These are phyloP conservation scores for Passiflora organensis DNA, from an alignment of 345 rosid species.

Conservation along the genomic window DNA sequence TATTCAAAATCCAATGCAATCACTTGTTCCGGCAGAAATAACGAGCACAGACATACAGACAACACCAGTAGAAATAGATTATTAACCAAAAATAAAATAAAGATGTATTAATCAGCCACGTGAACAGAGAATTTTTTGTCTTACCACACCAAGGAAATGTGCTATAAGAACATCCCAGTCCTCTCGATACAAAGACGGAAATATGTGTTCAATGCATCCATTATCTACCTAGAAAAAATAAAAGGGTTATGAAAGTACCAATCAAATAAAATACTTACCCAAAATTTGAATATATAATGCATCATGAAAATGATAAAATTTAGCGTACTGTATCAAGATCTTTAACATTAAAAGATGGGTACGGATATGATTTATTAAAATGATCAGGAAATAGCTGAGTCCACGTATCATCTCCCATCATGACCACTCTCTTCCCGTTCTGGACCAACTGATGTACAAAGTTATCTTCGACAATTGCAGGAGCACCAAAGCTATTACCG, in stretches of 20 bases:
- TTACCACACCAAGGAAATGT: conserved; percentile 96
- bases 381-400: conserved; percentile 83
- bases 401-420: conserved; percentile 99
- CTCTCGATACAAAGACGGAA: conserved; percentile 63
- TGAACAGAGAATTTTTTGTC: no score
- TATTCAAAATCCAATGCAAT: no score
- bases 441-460: conserved; percentile 65
- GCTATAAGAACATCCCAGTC: conserved; percentile 97
- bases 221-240: conserved; percentile 60
- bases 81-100: no score
- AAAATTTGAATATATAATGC: no score
- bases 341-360: conserved; percentile 90
- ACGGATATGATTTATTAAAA: conserved; percentile 76
- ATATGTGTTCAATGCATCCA: conserved; percentile 78
- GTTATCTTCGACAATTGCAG: conserved; percentile 87
- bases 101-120: no score
- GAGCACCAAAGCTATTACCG: conserved; percentile 92
- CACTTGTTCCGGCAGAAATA: no score
- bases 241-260: background rate
- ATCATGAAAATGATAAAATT: background rate
- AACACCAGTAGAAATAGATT: no score
- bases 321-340: conserved; percentile 75
- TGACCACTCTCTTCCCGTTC: conserved; percentile 77
- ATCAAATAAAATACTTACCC: background rate
- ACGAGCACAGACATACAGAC: no score